phyloP scores from a whole-genome alignment of 1,284 basidiomycete species.

The Ustilago loliicola region DNA sequence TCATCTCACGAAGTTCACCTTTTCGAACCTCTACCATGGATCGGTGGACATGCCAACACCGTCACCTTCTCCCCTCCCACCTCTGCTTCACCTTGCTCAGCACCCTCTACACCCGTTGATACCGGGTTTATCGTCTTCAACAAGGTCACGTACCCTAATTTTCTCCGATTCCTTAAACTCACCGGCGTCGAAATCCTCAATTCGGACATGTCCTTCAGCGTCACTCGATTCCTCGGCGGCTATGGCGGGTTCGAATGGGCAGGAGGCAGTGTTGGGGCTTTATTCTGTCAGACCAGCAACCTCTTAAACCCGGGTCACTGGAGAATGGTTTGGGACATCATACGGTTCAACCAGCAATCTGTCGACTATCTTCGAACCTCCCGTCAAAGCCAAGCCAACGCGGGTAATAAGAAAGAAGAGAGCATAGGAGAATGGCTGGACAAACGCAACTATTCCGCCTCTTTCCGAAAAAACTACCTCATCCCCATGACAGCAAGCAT shows the following conservation, averaged over 20 bases:
- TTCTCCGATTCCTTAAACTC: slow-evolving; percentile 78
- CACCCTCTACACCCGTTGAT: slow-evolving; percentile 38
- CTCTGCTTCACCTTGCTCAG: slow-evolving; percentile 17
- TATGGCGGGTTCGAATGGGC: slow-evolving; percentile 62
- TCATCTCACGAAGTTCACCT: slow-evolving; percentile 84
- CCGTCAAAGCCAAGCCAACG: slow-evolving; percentile 36
- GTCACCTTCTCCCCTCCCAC: slow-evolving; percentile 74
- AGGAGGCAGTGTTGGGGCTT: slow-evolving; percentile 33
- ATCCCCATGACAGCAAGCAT: slow-evolving; percentile 75
- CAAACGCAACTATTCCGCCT: slow-evolving; percentile 78
- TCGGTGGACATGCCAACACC: slow-evolving; percentile 85
- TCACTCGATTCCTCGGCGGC: slow-evolving; percentile 68
- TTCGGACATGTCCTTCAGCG: slow-evolving; percentile 84
- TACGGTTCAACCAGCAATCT: slow-evolving; percentile 82
- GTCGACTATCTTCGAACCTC: slow-evolving; percentile 68
- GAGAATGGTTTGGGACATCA: slow-evolving; percentile 82
- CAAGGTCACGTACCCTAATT: slow-evolving; percentile 84
- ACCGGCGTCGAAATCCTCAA: slow-evolving; percentile 75
- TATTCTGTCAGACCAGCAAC: slow-evolving; percentile 58
- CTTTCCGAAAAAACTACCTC: slow-evolving; percentile 83
- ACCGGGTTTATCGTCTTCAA: slow-evolving; percentile 76
- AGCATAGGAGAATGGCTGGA: slow-evolving; percentile 81
- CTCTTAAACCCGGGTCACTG: slow-evolving; percentile 78
- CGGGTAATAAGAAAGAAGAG: slow-evolving; percentile 55
- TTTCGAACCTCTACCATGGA: slow-evolving; percentile 79